Conservation (phyloP, 768 basidiomycete species). For the Suillus ampliporus region DNA sequence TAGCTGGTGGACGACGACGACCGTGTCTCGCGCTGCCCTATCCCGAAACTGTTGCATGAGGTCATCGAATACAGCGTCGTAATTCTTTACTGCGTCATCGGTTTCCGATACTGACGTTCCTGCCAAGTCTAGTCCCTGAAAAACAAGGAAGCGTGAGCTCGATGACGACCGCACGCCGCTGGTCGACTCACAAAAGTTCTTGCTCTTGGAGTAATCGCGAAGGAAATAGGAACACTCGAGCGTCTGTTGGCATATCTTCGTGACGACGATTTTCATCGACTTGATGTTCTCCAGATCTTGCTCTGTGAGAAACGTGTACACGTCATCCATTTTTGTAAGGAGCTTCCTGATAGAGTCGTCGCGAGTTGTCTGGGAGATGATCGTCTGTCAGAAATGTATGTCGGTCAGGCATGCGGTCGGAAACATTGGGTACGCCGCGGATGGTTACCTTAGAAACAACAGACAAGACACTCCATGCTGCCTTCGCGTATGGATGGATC, state of each 20-base stretch:
- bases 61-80: not conserved
- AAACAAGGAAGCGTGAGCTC: no score
- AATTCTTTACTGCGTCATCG: not conserved
- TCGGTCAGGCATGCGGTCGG: not conserved
- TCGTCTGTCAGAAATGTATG: not conserved
- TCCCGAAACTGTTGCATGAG: constrained; percentile 12
- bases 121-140: not conserved
- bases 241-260: constrained; percentile 3
- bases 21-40: constrained; percentile 4
- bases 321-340: not conserved
- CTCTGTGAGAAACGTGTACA: constrained; percentile 6
- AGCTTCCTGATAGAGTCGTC: constrained; percentile 1
- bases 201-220: constrained; percentile 10
- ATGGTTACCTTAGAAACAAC: not conserved
- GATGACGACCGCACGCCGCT: no score
- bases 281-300: not conserved
- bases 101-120: not conserved
- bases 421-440: not conserved
- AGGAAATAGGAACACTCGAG: constrained; percentile 15
- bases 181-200: constrained; percentile 12
- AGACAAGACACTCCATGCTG: no score
- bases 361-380: not conserved
- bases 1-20: not conserved
- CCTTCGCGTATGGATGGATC: no score
- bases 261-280: not conserved